Evolutionary conservation across 192 early-diverging fungal genomes (phyloP).

Genomic region (Backusella mclennaniae): DNA sequence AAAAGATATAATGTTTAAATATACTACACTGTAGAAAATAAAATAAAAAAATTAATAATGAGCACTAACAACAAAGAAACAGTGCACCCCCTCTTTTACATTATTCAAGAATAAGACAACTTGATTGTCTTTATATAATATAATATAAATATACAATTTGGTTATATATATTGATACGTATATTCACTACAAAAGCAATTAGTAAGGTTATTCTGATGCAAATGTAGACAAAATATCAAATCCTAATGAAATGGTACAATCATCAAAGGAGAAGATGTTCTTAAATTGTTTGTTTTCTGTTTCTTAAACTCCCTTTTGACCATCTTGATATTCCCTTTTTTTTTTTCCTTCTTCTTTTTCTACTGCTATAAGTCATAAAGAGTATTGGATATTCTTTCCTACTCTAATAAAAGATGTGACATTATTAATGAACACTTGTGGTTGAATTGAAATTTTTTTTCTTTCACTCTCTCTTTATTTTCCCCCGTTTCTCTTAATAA

Average conservation of each 20-base stretch:
- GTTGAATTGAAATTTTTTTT: not conserved
- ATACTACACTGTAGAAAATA: not conserved
- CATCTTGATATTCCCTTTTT: not conserved
- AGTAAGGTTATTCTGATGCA: not conserved
- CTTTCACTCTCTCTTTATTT: not conserved
- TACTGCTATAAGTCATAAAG: too few relatives aligned
- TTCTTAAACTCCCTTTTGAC: not conserved
- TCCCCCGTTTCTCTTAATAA: not conserved
- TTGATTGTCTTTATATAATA: too few relatives aligned
- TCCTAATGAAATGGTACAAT: not conserved
- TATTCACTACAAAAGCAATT: not conserved
- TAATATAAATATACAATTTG: too few relatives aligned
- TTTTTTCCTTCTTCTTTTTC: not conserved
- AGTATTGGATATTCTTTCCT: too few relatives aligned
- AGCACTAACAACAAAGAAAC: not conserved
- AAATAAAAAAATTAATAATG: not conserved
- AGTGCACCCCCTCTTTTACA: not conserved
- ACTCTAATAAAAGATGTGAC: too few relatives aligned
- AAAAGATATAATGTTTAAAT: not conserved
- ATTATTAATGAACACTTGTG: not conserved
- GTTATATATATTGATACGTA: too few relatives aligned
- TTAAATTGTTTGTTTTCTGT: not conserved
- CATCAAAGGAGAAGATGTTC: not conserved
- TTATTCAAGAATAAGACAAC: too few relatives aligned
- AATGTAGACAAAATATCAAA: not conserved